These are phyloP conservation scores for Yamadazyma laniorum DNA, from an alignment of 805 yeast genomes.

Conservation along the genomic window DNA sequence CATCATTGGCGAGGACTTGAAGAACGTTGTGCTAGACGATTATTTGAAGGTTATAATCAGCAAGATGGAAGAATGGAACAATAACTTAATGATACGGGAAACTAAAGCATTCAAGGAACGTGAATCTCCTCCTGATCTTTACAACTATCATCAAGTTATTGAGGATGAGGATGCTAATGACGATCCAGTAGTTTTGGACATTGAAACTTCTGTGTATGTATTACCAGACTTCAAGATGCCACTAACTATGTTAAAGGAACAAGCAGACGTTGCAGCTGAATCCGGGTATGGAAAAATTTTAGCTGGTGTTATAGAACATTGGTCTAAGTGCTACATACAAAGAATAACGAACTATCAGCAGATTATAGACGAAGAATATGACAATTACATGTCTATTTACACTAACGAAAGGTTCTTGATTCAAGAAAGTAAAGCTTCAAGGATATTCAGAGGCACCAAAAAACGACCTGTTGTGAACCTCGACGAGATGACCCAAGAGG, in stretches of 20 bases:
- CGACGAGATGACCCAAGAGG: constrained; percentile 41
- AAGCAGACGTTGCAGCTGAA: constrained; percentile 82
- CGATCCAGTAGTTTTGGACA: constrained; percentile 29
- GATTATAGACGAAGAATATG: constrained; percentile 47
- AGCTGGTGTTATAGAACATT: constrained; percentile 73
- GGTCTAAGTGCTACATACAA: constrained; percentile 56
- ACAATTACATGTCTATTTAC: constrained; percentile 41
- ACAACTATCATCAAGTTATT: constrained; percentile 50
- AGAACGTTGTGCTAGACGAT: constrained; percentile 71
- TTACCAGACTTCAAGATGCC: constrained; percentile 78
- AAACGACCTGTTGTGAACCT: constrained; percentile 23
- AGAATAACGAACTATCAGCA: constrained; percentile 64
- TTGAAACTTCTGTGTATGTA: constrained; percentile 50
- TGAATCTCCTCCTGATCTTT: constrained; percentile 69
- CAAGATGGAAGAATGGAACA: constrained; percentile 85
- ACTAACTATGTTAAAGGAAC: constrained; percentile 82
- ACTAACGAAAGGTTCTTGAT: constrained; percentile 37
- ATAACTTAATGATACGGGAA: constrained; percentile 65
- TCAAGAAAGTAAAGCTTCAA: constrained; percentile 45
- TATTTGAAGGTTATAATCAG: constrained; percentile 66
- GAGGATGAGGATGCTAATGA: constrained; percentile 40
- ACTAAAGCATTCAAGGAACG: constrained; percentile 61
- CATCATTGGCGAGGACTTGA: constrained; percentile 67
- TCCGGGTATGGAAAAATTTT: constrained; percentile 78
- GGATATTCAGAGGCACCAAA: constrained; percentile 27